Evolutionary conservation across 2,329 filamentous ascomycete genomes (phyloP).

Genomic region (Cladorrhinum sp.): DNA sequence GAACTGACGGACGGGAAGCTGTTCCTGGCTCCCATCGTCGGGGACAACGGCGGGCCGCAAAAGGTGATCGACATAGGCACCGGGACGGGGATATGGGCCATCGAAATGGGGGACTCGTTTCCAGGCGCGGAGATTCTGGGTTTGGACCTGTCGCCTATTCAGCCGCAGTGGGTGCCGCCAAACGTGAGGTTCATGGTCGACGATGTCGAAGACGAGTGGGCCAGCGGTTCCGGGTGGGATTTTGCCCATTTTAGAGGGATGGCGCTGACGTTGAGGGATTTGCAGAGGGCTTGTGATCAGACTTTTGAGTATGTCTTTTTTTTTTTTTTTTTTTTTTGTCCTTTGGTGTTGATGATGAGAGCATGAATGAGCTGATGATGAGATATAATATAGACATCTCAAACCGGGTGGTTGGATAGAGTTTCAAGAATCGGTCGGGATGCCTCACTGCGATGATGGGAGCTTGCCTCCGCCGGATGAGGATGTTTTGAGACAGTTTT

Average conservation of each 20-base stretch:
- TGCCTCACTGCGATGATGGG: slow-evolving; percentile 15
- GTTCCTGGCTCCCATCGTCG: slow-evolving; percentile 14
- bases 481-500: slow-evolving; percentile 17
- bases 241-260: slow-evolving; percentile 3
- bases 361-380: too few species aligned
- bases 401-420: slow-evolving; percentile 6
- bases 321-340: neutral
- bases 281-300: slow-evolving; percentile 3
- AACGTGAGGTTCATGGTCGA: slow-evolving; percentile 19
- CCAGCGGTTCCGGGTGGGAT: neutral
- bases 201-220: slow-evolving; percentile 14
- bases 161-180: slow-evolving; percentile 6
- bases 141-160: neutral
- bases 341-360: neutral
- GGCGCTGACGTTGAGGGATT: neutral
- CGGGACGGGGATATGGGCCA: slow-evolving; percentile 14
- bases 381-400: neutral
- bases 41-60: slow-evolving; percentile 5
- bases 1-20: slow-evolving; percentile 23
- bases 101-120: slow-evolving; percentile 15
- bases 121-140: slow-evolving; percentile 10
- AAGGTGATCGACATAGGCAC: slow-evolving; percentile 14
- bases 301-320: slow-evolving; percentile 2
- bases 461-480: slow-evolving; percentile 6
- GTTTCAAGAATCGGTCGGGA: slow-evolving; percentile 8